These are phyloP conservation scores for Suillus hirtellus DNA, from an alignment of 768 basidiomycete genomes.

Conservation along the genomic window DNA sequence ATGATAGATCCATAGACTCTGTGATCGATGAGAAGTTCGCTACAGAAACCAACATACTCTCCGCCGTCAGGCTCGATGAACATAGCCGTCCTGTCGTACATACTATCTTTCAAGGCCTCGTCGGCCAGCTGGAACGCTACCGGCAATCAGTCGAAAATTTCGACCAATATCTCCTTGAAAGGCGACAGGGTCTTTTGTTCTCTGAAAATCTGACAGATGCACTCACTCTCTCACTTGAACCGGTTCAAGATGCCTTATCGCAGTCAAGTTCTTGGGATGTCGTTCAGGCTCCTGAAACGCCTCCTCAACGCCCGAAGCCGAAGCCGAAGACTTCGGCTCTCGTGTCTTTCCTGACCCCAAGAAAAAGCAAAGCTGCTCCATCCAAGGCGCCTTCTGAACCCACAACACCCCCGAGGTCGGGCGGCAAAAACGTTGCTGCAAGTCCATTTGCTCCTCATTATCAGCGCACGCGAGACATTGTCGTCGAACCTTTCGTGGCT, in stretches of 20 bases:
- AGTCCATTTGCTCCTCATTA: slow-evolving; percentile 89
- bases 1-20: slow-evolving; percentile 83
- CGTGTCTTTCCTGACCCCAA: slow-evolving; percentile 79
- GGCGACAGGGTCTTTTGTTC: slow-evolving; percentile 87
- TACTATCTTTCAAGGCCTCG: slow-evolving; percentile 77
- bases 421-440: slow-evolving; percentile 48
- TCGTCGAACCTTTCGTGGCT: slow-evolving; percentile 69
- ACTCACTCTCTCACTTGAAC: slow-evolving; percentile 68
- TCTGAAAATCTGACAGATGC: slow-evolving; percentile 93
- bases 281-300: slow-evolving; percentile 30
- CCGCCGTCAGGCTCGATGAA: slow-evolving; percentile 70
- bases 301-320: slow-evolving; percentile 43
- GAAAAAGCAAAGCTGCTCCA: slow-evolving; percentile 54
- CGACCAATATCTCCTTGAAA: slow-evolving; percentile 80
- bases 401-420: slow-evolving; percentile 45
- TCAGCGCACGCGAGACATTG: slow-evolving; percentile 68
- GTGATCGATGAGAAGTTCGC: slow-evolving; percentile 64
- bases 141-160: slow-evolving; percentile 74
- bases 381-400: slow-evolving; percentile 40
- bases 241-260: slow-evolving; percentile 42
- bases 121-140: slow-evolving; percentile 80
- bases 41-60: slow-evolving; percentile 56
- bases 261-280: slow-evolving; percentile 29
- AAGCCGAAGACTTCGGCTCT: slow-evolving; percentile 59
- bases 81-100: slow-evolving; percentile 77